Base-by-base conservation (phyloP, 257 asterid species). In the Plantago elongata region DNA sequence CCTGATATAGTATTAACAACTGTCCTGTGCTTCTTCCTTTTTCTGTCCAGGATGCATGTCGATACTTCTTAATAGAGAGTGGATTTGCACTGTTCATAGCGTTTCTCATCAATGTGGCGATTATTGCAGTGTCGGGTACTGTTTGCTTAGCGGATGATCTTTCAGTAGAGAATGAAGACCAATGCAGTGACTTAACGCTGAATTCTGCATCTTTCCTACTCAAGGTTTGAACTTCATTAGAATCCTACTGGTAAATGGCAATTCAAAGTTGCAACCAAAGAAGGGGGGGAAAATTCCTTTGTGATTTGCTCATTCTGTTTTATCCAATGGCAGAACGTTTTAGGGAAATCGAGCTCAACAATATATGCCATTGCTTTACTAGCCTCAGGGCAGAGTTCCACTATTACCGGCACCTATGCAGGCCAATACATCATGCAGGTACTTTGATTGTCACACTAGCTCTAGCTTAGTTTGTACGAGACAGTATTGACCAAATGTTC, bases 361-460 rank as follows among this genome's bases (percentile, higher is more conserved):
- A 67, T 86, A 40, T 92, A 86, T 66, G 97, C 93, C 55, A 81
- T 92, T 47, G 99, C 99, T 5, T 64, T 92, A 46, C 62, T 92
- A 47, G 99, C 99, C 62, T 92, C 99, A 0, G 99, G 99, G 49
- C 97, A 92, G 44, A 92, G 97, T 77, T 92, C 99, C 18, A 64
- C 97, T 14, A 92, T 92, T 4, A 92, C 97, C 0, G 99, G 97
- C 57, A 92, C 99, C n/a, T 92, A 89, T 69, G 96, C 97, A 5
- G 99, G 99, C 9, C 97, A 92, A 51, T 92, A 37, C 62, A 81
- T 92, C 65, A 92, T 92, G 99, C 96, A 89, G 96, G 98, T 91
- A 67, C 22, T 52, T 52, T 17, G 37, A 52, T 17, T 9, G 22
- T 17, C 8, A 54, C 15, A 11, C n/a, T n/a, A n/a, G n/a, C n/a